Evolutionary conservation across 1,284 basidiomycete genomes (phyloP), one percentile per base, ranked within the genome.

Genomic region (Anthracocystis panici-leucophaei): DNA sequence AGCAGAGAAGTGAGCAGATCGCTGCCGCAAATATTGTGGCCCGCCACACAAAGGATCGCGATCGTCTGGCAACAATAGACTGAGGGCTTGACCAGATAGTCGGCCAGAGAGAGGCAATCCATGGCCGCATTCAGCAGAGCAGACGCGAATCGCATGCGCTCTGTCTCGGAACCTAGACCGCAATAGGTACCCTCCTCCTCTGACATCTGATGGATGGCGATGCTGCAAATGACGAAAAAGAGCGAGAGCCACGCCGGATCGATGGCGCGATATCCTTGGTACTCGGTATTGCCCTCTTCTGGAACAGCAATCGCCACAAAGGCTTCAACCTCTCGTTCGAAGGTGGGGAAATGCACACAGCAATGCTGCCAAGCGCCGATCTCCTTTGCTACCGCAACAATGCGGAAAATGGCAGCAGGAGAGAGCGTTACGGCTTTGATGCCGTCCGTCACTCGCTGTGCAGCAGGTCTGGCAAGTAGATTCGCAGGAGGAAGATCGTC

Each of bases 311-410:
- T 64, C 2, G 54, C 57, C 14, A 75, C 45, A 23, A 71, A 78
- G 1, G 63, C 72, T 31, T 70, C 71, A 3, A 68, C 65, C 45
- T 78, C 71, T 11, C 56, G 52, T 48, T 78, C 72, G 29, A 78
- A 78, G 5, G 76, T 78, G 2, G 66, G 73, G 21, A 71, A 71
- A 45, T 78, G 76, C 5, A 78, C 62, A 23, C 76, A 75, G 58
- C 72, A 70, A 31, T 78, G 76, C 58, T 78, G 76, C 76, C 76
- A 78, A 7, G 71, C 66, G 27, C 72, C 73, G 18, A 75, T 75
- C 48, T 78, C 76, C 27, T 67, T 72, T 16, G 66, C 71, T 8
- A 78, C 57, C 8, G 38, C 52, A 12, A 78, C 61, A 18, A 69
- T 51, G n/a, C 65, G 51, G 6, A 60, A 61, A 3, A 78, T 60